Base-by-base conservation (phyloP, 306 rosid genomes). In the Oemleria cerasiformis region DNA sequence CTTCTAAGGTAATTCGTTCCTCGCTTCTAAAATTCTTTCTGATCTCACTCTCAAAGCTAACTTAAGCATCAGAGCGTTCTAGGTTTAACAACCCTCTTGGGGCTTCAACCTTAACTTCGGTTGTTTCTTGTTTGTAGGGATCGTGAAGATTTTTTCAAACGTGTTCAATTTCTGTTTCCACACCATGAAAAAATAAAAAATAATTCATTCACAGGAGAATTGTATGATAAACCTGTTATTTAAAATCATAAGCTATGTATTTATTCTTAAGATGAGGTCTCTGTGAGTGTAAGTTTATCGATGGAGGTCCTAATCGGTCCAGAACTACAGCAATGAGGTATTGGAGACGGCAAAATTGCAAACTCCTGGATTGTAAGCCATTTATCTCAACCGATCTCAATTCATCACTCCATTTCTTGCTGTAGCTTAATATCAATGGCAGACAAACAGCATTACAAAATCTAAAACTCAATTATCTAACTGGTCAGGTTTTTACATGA, bases 351-450 rank as follows among this genome's bases (percentile, higher is more conserved):
- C 49, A 40, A 69, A n/a, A 56, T 4, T 16, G 53, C 9, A 55
- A 55, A 60, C 23, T 59, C 65, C 65, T 60, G 21, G 23, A 36
- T 16, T 60, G 65, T 41, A 63, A 41, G n/a, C 68, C 38, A 41
- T 63, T 34, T 17, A 41, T 21, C 30, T 19, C 51, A 41, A 19
- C 16, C 14, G 6, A 56, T 41, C 53, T 70, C 53, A 55, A 23
- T 57, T 15, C 54, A 55, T 21, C 74, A 56, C 54, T 21, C 74
- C 34, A 15, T 40, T 20, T 38, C 19, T 56, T 36, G 36, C 13
- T 39, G 42, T 60, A 15, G n/a, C n/a, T n/a, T 36, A n/a, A 58
- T n/a, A 2, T 30, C 63, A 39, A 13, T 25, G 30, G 63, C 9
- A 25, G 8, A 57, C 16, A 57, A 30, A 57, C 41, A 6, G 6